Base-by-base conservation (phyloP, 2,329 filamentous ascomycete species). In the Apiospora arundinis region DNA sequence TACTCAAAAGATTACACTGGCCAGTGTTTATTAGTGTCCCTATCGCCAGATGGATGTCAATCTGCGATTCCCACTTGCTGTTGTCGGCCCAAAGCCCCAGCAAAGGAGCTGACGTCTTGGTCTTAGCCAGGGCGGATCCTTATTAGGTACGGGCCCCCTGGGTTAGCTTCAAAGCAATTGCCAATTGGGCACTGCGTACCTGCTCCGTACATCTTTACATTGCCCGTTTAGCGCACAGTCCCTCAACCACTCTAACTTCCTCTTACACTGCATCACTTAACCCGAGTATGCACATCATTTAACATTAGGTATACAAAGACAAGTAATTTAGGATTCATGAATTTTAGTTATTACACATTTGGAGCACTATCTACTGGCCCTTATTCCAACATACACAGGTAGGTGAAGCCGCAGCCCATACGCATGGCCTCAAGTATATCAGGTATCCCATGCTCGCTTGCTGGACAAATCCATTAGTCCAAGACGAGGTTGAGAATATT, bases 31-130 rank as follows among this genome's bases (percentile, higher is more conserved):
- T 28, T 37, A 28, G 52, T 60, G 52, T 60, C 52, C 52, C 52
- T 60, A 60, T 60, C 28, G 52, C 52, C 52, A 60, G 32, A 60
- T 37, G 52, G 18, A 63, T 63, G 56, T n/a, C 56, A 63, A 63
- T 63, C 52, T 60, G 21, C 52, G 32, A 60, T 60, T 18, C 52
- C 28, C 52, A 60, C 52, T 60, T 37, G 52, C 52, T 63, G 56
- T 63, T 63, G 28, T 63, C 56, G 56, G 56, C 56, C 56, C 56
- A 63, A 63, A 60, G 56, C 28, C 56, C 56, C 56, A 63, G 32
- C 28, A n/a, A 48, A 63, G 32, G 56, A 63, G 56, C 56, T 63
- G 56, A 63, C 56, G 56, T 63, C 56, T 63, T 63, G 56, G 56
- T 63, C 56, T 63, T 63, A 63, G 32, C 56, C 28, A 21, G 56